Evolutionary conservation across 495 filamentous ascomycete species (phyloP).

Genomic region (Penicillium taxi): DNA sequence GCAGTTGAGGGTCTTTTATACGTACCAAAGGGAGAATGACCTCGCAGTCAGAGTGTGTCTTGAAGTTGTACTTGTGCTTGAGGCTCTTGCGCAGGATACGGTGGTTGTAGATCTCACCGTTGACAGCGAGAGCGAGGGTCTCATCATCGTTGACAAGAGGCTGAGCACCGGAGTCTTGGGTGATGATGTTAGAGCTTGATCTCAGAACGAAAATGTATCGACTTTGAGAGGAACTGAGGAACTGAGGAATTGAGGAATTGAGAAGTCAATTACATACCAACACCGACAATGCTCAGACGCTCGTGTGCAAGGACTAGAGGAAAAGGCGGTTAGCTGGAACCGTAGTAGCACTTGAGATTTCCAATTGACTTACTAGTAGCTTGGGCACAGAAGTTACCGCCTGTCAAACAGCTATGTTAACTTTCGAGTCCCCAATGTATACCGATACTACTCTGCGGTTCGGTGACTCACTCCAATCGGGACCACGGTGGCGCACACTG

Average conservation of each 20-base stretch:
- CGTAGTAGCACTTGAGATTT: not conserved
- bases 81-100: slow-evolving; percentile 79
- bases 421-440: slow-evolving; percentile 1
- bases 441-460: slow-evolving; percentile 5
- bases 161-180: slow-evolving; percentile 82
- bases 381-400: slow-evolving; percentile 80
- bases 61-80: slow-evolving; percentile 79
- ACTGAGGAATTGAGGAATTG: not conserved
- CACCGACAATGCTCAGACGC: slow-evolving; percentile 92
- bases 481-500: slow-evolving; percentile 90
- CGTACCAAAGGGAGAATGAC: slow-evolving; percentile 94
- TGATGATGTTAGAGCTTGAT: no score
- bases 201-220: not conserved
- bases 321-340: slow-evolving; percentile 21
- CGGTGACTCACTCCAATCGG: slow-evolving; percentile 88
- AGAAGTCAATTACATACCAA: slow-evolving; percentile 61
- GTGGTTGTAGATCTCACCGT: slow-evolving; percentile 99
- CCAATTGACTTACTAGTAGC: slow-evolving; percentile 65
- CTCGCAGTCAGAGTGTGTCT: slow-evolving; percentile 96
- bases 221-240: not conserved
- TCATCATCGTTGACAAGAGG: slow-evolving; percentile 87
- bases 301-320: slow-evolving; percentile 87
- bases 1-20: slow-evolving; percentile 3
- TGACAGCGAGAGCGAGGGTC: slow-evolving; percentile 86
- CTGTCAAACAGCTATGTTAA: slow-evolving; percentile 37